Conservation (phyloP, 495 filamentous ascomycete genomes). For the Darksidea phi region DNA sequence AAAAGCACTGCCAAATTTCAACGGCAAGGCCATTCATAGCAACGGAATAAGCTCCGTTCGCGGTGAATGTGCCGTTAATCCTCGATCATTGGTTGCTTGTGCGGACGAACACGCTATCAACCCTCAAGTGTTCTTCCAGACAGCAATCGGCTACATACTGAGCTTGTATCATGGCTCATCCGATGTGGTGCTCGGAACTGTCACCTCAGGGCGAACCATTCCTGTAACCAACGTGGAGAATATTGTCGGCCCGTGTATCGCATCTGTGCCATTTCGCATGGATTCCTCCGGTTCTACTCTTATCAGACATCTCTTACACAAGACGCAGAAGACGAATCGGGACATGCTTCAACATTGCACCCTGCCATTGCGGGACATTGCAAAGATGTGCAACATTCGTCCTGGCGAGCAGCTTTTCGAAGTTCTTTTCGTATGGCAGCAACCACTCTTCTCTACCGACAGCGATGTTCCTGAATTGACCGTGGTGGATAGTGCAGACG, state of each 20-base stretch:
- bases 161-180: slow-evolving; percentile 57
- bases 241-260: slow-evolving; percentile 70
- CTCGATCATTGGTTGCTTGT: not conserved
- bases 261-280: slow-evolving; percentile 65
- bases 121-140: slow-evolving; percentile 68
- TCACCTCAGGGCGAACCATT: slow-evolving; percentile 71
- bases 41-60: not conserved
- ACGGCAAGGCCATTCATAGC: slow-evolving; percentile 31
- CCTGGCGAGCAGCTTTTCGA: slow-evolving; percentile 60
- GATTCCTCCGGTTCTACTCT: slow-evolving; percentile 48
- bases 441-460: slow-evolving; percentile 54
- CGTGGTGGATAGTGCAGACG: slow-evolving; percentile 58
- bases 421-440: slow-evolving; percentile 74
- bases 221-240: slow-evolving; percentile 65
- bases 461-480: slow-evolving; percentile 41
- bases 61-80: slow-evolving; percentile 1
- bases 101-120: slow-evolving; percentile 35
- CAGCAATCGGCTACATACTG: slow-evolving; percentile 65
- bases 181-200: slow-evolving; percentile 72
- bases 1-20: slow-evolving; percentile 48
- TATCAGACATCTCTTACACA: slow-evolving; percentile 57
- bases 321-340: slow-evolving; percentile 60
- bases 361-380: slow-evolving; percentile 66
- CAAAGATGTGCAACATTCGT: slow-evolving; percentile 52
- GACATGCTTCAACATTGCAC: slow-evolving; percentile 58